These are phyloP conservation scores for Diplotaxis tenuifolia DNA, from an alignment of 345 rosid genomes.

Conservation along the genomic window DNA sequence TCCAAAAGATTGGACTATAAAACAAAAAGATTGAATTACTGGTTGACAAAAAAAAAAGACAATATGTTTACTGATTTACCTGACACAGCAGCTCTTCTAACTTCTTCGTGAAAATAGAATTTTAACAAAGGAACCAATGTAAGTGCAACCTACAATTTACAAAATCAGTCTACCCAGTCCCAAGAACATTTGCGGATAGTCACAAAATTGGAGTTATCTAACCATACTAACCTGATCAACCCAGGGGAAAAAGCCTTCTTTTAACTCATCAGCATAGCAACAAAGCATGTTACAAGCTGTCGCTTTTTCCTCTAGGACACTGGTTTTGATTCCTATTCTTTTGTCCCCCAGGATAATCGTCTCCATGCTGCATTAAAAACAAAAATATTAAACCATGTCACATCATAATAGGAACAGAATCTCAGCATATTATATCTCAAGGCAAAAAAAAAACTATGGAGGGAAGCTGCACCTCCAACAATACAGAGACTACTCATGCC, in stretches of 20 bases:
- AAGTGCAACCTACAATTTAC: slow-evolving; percentile 73
- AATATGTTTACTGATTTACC: slow-evolving; percentile 43
- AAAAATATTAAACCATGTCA: not conserved
- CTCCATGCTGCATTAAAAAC: slow-evolving; percentile 72
- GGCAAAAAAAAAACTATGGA: no score
- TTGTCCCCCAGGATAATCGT: slow-evolving; percentile 98
- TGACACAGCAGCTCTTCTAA: slow-evolving; percentile 99
- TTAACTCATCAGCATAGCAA: slow-evolving; percentile 98
- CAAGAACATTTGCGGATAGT: not conserved
- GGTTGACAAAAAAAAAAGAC: no score
- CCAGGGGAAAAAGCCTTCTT: slow-evolving; percentile 99
- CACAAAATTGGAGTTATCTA: slow-evolving; percentile 12
- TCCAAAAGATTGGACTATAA: no score
- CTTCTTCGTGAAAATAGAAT: slow-evolving; percentile 98
- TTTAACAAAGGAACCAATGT: slow-evolving; percentile 92
- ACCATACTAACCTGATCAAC: slow-evolving; percentile 76
- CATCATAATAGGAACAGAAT: no score
- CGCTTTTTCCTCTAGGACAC: slow-evolving; percentile 96
- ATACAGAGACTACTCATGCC: no score
- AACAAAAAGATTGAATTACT: no score
- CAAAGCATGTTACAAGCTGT: slow-evolving; percentile 99
- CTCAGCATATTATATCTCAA: no score
- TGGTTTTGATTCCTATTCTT: slow-evolving; percentile 96
- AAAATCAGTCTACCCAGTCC: slow-evolving; percentile 3
- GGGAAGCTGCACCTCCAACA: no score